phyloP scores from a whole-genome alignment of 805 yeast species.

The Lachancea lanzarotensis region DNA sequence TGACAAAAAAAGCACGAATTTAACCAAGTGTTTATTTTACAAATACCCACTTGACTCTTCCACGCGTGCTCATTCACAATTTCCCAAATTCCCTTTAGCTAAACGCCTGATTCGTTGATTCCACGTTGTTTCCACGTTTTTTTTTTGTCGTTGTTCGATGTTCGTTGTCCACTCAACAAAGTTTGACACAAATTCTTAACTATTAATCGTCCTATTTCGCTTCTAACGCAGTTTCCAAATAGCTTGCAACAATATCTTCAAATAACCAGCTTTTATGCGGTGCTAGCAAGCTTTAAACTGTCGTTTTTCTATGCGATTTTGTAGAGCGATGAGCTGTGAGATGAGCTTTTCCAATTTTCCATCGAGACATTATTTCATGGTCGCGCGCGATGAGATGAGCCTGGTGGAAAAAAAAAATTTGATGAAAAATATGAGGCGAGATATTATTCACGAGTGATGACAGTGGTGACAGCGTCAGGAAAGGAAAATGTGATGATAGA shows the following conservation, averaged over 20 bases:
- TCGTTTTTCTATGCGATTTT: background rate
- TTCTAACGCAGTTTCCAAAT: background rate
- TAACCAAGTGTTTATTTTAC: background rate
- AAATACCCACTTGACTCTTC: background rate
- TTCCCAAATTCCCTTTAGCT: background rate
- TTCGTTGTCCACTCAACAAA: no score
- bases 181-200: no score
- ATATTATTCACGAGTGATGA: background rate
- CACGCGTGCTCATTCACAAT: background rate
- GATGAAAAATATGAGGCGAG: background rate
- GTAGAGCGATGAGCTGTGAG: slow-evolving; percentile 1
- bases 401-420: background rate
- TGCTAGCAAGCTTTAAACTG: slow-evolving; percentile 1
- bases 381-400: slow-evolving; percentile 1
- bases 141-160: background rate
- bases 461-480: background rate
- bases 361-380: background rate
- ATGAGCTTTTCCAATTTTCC: background rate
- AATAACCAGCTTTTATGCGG: background rate
- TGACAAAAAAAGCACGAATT: background rate
- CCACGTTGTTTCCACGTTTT: background rate
- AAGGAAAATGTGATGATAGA: background rate
- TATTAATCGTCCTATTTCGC: background rate
- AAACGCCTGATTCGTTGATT: background rate
- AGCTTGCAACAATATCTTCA: background rate